phyloP scores from a whole-genome alignment of 257 asterid genomes.

The Anisodus tanguticus region DNA sequence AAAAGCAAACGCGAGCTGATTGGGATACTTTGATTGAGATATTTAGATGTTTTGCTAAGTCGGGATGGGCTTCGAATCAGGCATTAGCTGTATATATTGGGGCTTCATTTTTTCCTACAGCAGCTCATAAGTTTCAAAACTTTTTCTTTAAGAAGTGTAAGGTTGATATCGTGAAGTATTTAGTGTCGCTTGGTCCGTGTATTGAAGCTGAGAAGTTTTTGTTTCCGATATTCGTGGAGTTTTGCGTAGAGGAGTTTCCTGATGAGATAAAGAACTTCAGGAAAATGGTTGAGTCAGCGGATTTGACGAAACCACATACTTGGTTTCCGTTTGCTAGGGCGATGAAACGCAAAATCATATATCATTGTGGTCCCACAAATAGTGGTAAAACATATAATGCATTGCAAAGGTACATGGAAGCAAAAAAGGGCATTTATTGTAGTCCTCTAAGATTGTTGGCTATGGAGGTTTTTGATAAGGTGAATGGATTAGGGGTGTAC shows the following conservation, averaged over 20 bases:
- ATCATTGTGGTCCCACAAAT: slow-evolving; percentile 97
- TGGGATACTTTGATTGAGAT: slow-evolving; percentile 61
- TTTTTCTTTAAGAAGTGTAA: slow-evolving; percentile 60
- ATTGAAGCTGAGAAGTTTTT: slow-evolving; percentile 68
- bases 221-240: slow-evolving; percentile 87
- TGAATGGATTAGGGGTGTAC: slow-evolving; percentile 82
- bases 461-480: slow-evolving; percentile 96
- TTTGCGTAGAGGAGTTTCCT: slow-evolving; percentile 72
- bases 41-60: slow-evolving; percentile 57
- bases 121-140: slow-evolving; percentile 57
- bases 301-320: slow-evolving; percentile 88
- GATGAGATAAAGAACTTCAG: slow-evolving; percentile 76
- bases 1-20: slow-evolving; percentile 48
- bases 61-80: slow-evolving; percentile 88
- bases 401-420: slow-evolving; percentile 92
- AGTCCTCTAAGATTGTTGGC: slow-evolving; percentile 97
- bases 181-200: slow-evolving; percentile 72
- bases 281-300: slow-evolving; percentile 82
- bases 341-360: slow-evolving; percentile 83
- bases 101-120: slow-evolving; percentile 73
- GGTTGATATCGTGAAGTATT: slow-evolving; percentile 57
- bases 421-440: slow-evolving; percentile 85
- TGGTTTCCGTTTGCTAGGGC: slow-evolving; percentile 99
- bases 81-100: slow-evolving; percentile 85
- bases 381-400: slow-evolving; percentile 98